These are phyloP conservation scores for Tricholoma flavovirens DNA, from an alignment of 768 basidiomycete species.

Conservation along the genomic window DNA sequence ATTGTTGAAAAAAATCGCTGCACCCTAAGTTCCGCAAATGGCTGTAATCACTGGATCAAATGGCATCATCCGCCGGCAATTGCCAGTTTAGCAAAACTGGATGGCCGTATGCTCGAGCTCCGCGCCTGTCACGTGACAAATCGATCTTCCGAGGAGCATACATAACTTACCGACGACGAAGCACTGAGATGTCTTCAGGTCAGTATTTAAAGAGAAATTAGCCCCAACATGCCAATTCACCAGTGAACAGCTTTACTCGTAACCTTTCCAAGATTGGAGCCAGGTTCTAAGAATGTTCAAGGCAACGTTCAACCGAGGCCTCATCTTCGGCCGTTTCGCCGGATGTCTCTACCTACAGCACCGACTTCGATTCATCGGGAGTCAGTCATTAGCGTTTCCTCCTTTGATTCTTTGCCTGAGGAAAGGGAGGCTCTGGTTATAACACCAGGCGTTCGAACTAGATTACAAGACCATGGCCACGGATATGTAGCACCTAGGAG, in stretches of 20 bases:
- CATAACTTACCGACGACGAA: too few relatives aligned
- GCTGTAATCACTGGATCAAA: too few relatives aligned
- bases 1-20: too few relatives aligned
- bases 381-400: constrained; percentile 65
- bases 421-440: constrained; percentile 33
- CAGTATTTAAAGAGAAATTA: too few relatives aligned
- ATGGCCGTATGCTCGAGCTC: too few relatives aligned
- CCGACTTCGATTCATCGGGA: constrained; percentile 50
- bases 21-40: too few relatives aligned
- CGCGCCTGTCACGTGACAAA: too few relatives aligned
- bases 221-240: too few relatives aligned
- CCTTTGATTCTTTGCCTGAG: constrained; percentile 68
- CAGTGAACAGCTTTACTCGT: constrained; percentile 16
- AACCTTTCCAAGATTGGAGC: constrained; percentile 23
- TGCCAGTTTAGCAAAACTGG: too few relatives aligned
- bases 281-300: constrained; percentile 8
- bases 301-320: constrained; percentile 21
- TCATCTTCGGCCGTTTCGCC: constrained; percentile 41
- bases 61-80: too few relatives aligned
- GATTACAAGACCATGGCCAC: constrained; percentile 8
- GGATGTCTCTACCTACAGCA: constrained; percentile 54
- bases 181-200: too few relatives aligned
- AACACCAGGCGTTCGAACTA: constrained; percentile 11
- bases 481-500: constrained; percentile 13
- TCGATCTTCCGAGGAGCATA: too few relatives aligned